A percentile compares a stretch with the other conserved stretches of the same genome.
Conservation (phyloP, 2,329 filamentous ascomycete genomes). For the Berkeleyomyces basicola region DNA sequence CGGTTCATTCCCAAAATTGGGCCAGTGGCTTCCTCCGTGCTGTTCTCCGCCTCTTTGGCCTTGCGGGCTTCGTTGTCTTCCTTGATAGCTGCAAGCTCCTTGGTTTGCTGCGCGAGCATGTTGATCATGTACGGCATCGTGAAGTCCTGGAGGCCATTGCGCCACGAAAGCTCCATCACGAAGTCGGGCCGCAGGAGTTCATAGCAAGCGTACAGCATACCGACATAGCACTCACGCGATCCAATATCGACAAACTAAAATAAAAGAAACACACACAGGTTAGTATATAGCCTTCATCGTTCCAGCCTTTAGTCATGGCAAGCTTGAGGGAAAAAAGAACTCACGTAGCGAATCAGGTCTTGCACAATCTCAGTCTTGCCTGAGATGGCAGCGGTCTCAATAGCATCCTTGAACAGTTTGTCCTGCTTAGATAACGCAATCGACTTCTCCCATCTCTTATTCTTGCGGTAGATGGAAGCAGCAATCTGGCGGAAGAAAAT, state of each 20-base stretch:
- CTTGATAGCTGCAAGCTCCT: constrained; percentile 69
- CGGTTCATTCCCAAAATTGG: constrained; percentile 80
- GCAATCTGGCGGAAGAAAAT: constrained; percentile 99
- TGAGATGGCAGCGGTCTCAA: constrained; percentile 90
- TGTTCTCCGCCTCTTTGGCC: constrained; percentile 48
- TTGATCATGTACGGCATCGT: constrained; percentile 99
- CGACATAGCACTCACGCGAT: constrained; percentile 98
- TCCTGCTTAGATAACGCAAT: constrained; percentile 97
- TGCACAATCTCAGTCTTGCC: constrained; percentile 84
- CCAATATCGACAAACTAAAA: constrained; percentile 93
- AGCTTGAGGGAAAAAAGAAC: constrained; percentile 26
- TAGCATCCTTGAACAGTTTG: constrained; percentile 98
- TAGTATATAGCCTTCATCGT: neutral
- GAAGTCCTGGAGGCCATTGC: constrained; percentile 83
- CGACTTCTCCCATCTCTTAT: constrained; percentile 99
- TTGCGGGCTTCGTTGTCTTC: constrained; percentile 95
- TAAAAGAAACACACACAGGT: constrained; percentile 20
- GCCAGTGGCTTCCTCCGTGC: constrained; percentile 83
- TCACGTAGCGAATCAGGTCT: constrained; percentile 89
- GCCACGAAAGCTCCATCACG: constrained; percentile 94
- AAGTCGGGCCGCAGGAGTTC: constrained; percentile 87
- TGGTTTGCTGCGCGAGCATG: constrained; percentile 78
- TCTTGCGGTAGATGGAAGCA: constrained; percentile 97
- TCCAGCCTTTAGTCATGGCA: neutral
- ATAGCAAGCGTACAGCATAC: constrained; percentile 97